These are phyloP conservation scores for Penicillium sp. DNA, from an alignment of 2,329 filamentous ascomycete species.

Conservation along the genomic window DNA sequence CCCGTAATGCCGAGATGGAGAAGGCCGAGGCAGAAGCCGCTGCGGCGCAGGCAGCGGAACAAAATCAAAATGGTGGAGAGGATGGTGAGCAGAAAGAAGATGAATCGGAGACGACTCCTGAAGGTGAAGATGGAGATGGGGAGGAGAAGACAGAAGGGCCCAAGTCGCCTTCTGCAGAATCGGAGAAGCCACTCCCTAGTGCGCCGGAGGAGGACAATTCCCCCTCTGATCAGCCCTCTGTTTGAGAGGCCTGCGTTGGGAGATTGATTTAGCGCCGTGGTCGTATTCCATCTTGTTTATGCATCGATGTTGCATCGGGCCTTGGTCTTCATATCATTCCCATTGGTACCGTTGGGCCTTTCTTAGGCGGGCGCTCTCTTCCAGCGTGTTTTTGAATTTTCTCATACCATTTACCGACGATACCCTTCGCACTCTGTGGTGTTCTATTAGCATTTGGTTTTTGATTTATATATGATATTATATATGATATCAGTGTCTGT, in stretches of 20 bases:
- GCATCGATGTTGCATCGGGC: slow-evolving; percentile 6
- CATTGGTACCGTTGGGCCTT: slow-evolving; percentile 18
- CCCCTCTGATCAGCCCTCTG: not conserved
- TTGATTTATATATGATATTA: slow-evolving; percentile 2
- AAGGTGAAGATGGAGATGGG: not conserved
- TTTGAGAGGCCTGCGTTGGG: not conserved
- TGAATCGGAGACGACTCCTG: not conserved
- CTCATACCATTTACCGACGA: slow-evolving; percentile 25
- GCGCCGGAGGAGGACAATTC: not conserved
- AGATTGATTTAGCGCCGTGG: too few species aligned
- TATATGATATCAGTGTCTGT: slow-evolving; percentile 3
- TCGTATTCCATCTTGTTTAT: not conserved
- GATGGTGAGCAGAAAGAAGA: not conserved
- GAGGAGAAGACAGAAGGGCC: slow-evolving; percentile 5
- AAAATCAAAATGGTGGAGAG: slow-evolving; percentile 12
- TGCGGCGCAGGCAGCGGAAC: slow-evolving; percentile 27
- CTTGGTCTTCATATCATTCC: slow-evolving; percentile 1
- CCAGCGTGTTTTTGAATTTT: slow-evolving; percentile 7
- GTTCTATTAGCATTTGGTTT: slow-evolving; percentile 11
- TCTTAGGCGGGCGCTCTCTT: slow-evolving; percentile 12
- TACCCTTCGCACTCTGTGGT: slow-evolving; percentile 23
- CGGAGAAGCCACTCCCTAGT: not conserved
- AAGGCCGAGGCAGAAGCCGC: slow-evolving; percentile 31
- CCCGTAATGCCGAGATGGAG: slow-evolving; percentile 50
- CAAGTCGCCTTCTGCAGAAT: not conserved